Base-by-base conservation (phyloP, 1,284 basidiomycete genomes). In the Apiotrichum veenhuisii region DNA sequence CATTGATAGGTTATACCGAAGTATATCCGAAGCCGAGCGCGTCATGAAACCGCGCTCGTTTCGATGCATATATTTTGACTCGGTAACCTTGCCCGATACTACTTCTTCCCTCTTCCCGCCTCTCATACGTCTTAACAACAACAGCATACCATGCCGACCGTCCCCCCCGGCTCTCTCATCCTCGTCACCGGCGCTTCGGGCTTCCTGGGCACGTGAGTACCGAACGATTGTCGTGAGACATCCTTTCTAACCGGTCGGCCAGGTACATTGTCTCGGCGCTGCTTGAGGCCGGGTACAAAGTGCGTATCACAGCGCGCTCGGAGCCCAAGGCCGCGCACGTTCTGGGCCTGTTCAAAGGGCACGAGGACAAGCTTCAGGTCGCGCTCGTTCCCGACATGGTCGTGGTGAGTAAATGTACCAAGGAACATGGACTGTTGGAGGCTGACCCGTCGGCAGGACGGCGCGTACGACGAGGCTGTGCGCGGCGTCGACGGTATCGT, bases 311-410 rank as follows among this genome's bases (percentile, higher is more conserved):
- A 5, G 46, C 46, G 34, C 46, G 46, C 34, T 15, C 33, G 3
- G 34, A 22, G 22, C 34, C 11, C 12, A 48, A 48, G 34, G 46
- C 34, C 12, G 22, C 22, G 5, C 34, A 48, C 20, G 34, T 48
- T 20, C 70, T 71, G 52, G 65, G 80, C 34, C 64, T 80, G 27
- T 85, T 83, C 72, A 36, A 36, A 0, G 66, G 22, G 20, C n/a
- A n/a, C n/a, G 9, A 20, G 7, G 76, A n/a, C n/a, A 25, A n/a
- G n/a, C n/a, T 52, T 15, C 20, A 43, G 22, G 25, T 42, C 40
- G 40, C 33, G 2, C 14, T 52, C 50, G 50, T 52, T 12, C 7
- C 14, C 12, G 41, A 52, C 27, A 52, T 43, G 25, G 27, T 15
- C n/a, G 41, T 25, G 12, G 50, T 52, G 27, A 18, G 50, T 42